Base-by-base conservation (phyloP, 2,329 filamentous ascomycete species). In the Botrytis byssoidea region DNA sequence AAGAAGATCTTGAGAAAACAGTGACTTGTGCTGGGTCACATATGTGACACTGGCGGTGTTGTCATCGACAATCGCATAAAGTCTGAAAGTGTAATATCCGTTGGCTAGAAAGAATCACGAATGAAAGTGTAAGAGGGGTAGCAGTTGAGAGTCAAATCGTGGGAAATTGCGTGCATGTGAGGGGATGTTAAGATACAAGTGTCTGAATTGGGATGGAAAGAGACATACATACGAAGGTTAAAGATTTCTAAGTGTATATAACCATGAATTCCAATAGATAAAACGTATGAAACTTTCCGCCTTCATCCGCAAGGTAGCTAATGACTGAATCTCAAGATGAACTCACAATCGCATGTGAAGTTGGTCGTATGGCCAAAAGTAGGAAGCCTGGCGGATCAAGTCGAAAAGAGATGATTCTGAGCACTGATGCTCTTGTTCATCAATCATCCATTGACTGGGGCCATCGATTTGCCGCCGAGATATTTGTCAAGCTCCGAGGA, bases 311-410 rank as follows among this genome's bases (percentile, higher is more conserved):
- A 18, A 65, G 4, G 20, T 46, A 4, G n/a, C 32, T 65, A n/a
- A 32, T 44, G 40, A 25, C 20, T 20, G n/a, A 65, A 2, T 64
- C n/a, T 44, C 29, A 20, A n/a, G n/a, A 46, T 64, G 12, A 64
- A 44, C n/a, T 44, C n/a, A n/a, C 25, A 25, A 44, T 37, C 42
- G 25, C 32, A 42, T 18, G 25, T 69, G 35, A 42, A 57, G 20
- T 70, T 22, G 37, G 32, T 70, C 35, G 51, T 61, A 61, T 61
- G 55, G 40, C 68, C 40, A 60, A 25, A 70, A 59, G 40, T 37
- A 44, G 40, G n/a, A 35, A 69, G 40, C 35, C 29, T n/a, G 35
- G 40, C 18, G 4, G 20, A 44, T 63, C 25, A 46, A 8, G 44
- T 46, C 44, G 42, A 20, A 8, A 46, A 46, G 3, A 46, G 18